Evolutionary conservation across 176 grass and related monocot species (phyloP).

Genomic region (Cenchrus purpureus): DNA sequence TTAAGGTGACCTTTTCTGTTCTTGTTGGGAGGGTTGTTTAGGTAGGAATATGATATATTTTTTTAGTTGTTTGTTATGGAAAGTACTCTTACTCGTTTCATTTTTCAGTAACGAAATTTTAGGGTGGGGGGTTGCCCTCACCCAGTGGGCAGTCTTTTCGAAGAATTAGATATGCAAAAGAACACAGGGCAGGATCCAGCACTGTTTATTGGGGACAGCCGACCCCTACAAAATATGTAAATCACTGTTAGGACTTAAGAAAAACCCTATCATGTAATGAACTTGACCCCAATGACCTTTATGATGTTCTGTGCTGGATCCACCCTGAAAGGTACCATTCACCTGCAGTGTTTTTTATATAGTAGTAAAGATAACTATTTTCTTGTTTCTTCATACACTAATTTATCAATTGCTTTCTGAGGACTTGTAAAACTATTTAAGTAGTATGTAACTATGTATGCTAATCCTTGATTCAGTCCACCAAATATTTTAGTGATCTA

Average conservation of each 20-base stretch:
- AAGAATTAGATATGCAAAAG: not conserved
- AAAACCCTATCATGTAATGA: no score
- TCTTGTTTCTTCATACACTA: not conserved
- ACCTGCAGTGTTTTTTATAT: not conserved
- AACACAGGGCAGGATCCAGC: no score
- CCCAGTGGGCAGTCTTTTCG: not conserved
- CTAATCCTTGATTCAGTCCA: not conserved
- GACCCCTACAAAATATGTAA: no score
- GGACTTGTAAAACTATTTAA: conserved; percentile 9
- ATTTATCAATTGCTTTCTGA: not conserved
- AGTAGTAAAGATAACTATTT: not conserved
- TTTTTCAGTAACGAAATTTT: not conserved
- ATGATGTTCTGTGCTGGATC: no score
- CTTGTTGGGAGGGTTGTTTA: not conserved
- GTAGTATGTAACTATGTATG: not conserved
- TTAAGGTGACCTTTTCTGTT: no score
- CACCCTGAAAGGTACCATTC: not conserved
- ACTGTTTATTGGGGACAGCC: no score
- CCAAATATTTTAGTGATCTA: not conserved
- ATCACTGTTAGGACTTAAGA: no score
- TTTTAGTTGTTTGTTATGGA: not conserved
- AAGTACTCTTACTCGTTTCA: not conserved
- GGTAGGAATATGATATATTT: not conserved
- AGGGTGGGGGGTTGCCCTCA: not conserved
- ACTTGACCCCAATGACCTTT: no score